These are phyloP conservation scores for Chimonanthus praecox DNA, from an alignment of 164 flowering plant species.

Conservation along the genomic window DNA sequence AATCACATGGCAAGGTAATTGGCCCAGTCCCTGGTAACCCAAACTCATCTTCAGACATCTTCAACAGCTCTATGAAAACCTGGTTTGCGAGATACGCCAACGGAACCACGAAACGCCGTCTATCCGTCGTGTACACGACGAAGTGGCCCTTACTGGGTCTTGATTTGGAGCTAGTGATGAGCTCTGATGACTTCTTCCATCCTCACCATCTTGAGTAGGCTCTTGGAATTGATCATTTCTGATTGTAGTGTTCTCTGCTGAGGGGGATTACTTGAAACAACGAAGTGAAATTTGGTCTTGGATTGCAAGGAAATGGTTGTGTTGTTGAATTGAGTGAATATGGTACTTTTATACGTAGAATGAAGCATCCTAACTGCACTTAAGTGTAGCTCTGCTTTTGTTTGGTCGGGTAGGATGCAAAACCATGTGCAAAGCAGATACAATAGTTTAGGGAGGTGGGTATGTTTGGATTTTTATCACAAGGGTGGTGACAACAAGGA, in stretches of 20 bases:
- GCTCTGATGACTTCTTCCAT: conserved; percentile 5
- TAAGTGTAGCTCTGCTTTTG: conserved; percentile 1
- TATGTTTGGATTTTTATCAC: conserved; percentile 7
- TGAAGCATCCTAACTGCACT: not conserved
- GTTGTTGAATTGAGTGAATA: not conserved
- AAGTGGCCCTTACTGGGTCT: conserved; percentile 16
- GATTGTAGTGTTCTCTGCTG: not conserved
- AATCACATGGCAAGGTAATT: conserved; percentile 21
- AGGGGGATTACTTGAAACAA: not conserved
- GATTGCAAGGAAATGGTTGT: not conserved
- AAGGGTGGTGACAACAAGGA: no score
- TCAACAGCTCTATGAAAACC: conserved; percentile 15
- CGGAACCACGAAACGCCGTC: conserved; percentile 22
- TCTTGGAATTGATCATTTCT: conserved; percentile 8
- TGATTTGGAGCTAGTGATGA: not conserved
- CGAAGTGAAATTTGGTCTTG: not conserved
- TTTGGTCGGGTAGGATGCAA: not conserved
- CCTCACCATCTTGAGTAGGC: conserved; percentile 5
- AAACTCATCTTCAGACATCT: conserved; percentile 19
- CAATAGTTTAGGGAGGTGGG: conserved; percentile 1
- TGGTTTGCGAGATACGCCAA: conserved; percentile 11
- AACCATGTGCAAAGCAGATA: conserved; percentile 2
- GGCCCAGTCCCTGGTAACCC: conserved; percentile 16
- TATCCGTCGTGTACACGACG: conserved; percentile 20
- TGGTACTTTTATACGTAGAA: not conserved